phyloP scores from a whole-genome alignment of 2,329 filamentous ascomycete genomes.

The Metarhizium anisopliae region DNA sequence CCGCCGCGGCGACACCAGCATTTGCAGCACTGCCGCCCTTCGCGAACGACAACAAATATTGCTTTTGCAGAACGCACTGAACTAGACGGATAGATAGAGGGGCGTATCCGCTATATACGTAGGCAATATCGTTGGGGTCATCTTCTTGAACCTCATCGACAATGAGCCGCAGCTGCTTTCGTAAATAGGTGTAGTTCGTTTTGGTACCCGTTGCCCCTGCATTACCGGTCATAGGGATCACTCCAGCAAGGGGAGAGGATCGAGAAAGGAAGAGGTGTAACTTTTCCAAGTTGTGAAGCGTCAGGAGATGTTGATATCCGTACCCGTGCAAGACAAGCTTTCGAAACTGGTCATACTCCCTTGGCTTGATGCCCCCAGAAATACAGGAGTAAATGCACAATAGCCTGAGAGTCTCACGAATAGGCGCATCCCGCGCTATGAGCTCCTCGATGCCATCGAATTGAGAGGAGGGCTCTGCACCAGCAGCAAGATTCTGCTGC shows the following conservation, averaged over 20 bases:
- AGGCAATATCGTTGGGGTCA: constrained; percentile 90
- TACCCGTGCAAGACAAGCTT: constrained; percentile 85
- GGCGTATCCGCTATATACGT: constrained; percentile 95
- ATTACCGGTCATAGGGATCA: constrained; percentile 61
- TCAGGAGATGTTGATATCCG: constrained; percentile 89
- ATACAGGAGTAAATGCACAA: constrained; percentile 89
- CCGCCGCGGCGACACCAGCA: constrained; percentile 21
- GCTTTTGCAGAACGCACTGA: constrained; percentile 88
- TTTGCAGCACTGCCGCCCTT: constrained; percentile 44
- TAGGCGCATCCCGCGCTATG: constrained; percentile 76
- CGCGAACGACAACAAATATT: constrained; percentile 64
- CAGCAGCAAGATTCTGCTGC: constrained; percentile 89
- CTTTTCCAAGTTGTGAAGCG: constrained; percentile 79
- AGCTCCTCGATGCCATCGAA: constrained; percentile 89
- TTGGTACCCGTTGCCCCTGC: constrained; percentile 52
- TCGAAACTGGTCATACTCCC: constrained; percentile 85
- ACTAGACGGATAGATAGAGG: constrained; percentile 85
- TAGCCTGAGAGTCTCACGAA: constrained; percentile 74
- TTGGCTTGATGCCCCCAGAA: constrained; percentile 76
- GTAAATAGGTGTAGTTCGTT: constrained; percentile 83
- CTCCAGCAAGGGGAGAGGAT: constrained; percentile 67
- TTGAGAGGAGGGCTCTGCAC: constrained; percentile 79
- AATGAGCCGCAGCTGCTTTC: constrained; percentile 80
- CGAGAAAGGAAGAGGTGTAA: constrained; percentile 76
- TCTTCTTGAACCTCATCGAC: constrained; percentile 96